A percentile compares a stretch with the other conserved stretches of the same genome.
phyloP scores from a whole-genome alignment of 305 asterid species.

The Fraxinus greggii region DNA sequence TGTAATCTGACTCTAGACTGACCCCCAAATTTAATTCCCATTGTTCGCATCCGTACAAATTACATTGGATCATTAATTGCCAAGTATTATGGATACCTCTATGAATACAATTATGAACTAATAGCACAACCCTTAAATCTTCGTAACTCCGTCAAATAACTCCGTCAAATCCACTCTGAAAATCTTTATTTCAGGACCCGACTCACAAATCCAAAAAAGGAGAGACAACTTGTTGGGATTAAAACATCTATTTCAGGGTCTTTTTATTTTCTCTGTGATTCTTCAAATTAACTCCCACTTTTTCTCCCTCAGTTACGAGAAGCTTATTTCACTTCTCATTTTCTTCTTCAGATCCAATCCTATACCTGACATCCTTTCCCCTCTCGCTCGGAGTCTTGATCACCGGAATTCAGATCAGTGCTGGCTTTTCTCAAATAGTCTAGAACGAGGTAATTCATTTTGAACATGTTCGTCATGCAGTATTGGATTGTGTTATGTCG shows the following conservation, averaged over 20 bases:
- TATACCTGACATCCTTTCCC: background rate
- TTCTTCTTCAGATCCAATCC: slow-evolving; percentile 34
- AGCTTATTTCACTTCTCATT: slow-evolving; percentile 28
- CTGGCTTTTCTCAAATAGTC: background rate
- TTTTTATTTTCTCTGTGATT: slow-evolving; percentile 10
- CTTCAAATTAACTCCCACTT: slow-evolving; percentile 1
- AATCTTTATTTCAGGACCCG: slow-evolving; percentile 25
- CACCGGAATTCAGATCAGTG: background rate
- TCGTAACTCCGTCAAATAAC: background rate
- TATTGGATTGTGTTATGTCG: background rate
- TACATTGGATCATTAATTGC: background rate
- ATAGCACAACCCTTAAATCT: no score
- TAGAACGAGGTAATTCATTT: background rate
- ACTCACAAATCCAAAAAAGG: slow-evolving; percentile 28
- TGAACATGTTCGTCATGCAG: background rate
- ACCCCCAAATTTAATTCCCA: background rate
- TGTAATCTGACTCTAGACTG: background rate
- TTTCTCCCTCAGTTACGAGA: slow-evolving; percentile 45
- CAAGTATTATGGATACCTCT: no score
- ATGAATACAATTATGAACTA: no score
- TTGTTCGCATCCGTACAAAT: background rate
- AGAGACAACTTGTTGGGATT: slow-evolving; percentile 31
- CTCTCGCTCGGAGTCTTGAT: background rate
- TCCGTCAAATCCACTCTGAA: background rate
- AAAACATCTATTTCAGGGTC: slow-evolving; percentile 10